These are phyloP conservation scores for Phytophthora pistaciae DNA, from an alignment of 352 stramenopile species.

Conservation along the genomic window DNA sequence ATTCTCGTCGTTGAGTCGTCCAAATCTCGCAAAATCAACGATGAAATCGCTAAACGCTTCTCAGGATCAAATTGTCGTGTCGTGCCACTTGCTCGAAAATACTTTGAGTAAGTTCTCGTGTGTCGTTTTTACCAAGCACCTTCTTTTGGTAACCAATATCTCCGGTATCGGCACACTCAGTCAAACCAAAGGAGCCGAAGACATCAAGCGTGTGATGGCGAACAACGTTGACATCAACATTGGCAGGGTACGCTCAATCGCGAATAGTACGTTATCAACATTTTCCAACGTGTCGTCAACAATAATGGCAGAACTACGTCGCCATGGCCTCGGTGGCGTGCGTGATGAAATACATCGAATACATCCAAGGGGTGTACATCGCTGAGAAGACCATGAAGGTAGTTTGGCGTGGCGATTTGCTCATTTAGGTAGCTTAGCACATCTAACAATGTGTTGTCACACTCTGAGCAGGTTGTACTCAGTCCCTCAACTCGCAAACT, in stretches of 20 bases:
- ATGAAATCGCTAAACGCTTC: conserved; percentile 75
- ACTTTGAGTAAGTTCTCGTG: conserved; percentile 70
- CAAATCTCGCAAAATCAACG: conserved; percentile 70
- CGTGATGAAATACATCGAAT: conserved; percentile 89
- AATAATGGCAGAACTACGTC: conserved; percentile 76
- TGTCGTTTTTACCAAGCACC: not conserved
- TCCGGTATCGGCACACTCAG: conserved; percentile 31
- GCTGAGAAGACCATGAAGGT: conserved; percentile 86
- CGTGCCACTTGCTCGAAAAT: conserved; percentile 78
- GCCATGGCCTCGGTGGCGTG: conserved; percentile 83
- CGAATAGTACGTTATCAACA: not conserved
- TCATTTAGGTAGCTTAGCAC: not conserved
- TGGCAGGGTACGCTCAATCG: conserved; percentile 48
- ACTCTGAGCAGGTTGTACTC: conserved; percentile 62
- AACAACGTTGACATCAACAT: conserved; percentile 89
- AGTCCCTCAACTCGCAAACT: conserved; percentile 79
- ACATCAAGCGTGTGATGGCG: conserved; percentile 84
- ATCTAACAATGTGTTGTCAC: not conserved
- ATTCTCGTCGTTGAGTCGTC: conserved; percentile 76
- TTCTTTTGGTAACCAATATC: not conserved
- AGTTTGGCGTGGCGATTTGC: not conserved
- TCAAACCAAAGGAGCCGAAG: conserved; percentile 86
- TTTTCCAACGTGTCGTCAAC: not conserved
- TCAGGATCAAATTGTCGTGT: conserved; percentile 61
- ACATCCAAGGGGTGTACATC: conserved; percentile 89